Evolutionary conservation across 257 asterid species (phyloP), one percentile per base, ranked within the genome.

Genomic region (Voacanga thouarsii): DNA sequence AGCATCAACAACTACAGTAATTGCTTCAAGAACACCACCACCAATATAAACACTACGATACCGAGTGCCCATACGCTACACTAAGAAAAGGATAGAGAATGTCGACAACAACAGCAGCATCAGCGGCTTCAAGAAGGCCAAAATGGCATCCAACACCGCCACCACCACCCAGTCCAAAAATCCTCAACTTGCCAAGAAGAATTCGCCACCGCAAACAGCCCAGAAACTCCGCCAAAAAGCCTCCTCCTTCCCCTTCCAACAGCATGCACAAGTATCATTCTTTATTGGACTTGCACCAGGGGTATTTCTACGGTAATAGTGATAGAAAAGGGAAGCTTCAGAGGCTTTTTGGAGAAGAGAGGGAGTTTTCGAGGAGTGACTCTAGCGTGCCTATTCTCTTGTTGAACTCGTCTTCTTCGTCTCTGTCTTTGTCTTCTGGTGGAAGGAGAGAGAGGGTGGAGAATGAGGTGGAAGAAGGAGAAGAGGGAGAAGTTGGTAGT

Each of bases 91-190:
- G 41, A 60, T 60, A 75, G 39, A 79, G 28, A 51, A 76, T 57
- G 78, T 71, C 72, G 28, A 21, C 78, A 72, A 49, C 83, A 41
- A 75, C 84, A 73, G 37, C 83, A 49, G 18, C 3, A 50, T 49
- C 84, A 45, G 18, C 79, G 33, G 64, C 49, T 41, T 50, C 87
- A 73, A 88, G 92, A 86, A 84, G 80, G 65, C 82, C 84, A 37
- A 92, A 87, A 81, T 88, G 97, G 93, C 90, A 87, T 45, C 91
- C 96, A 60, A 66, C 89, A 5, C 92, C 89, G 44, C 90, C 95
- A 60, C 97, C 95, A 67, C 96, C 92, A 18, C 92, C 95, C 8
- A 90, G 87, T 83, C 98, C 99, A 14, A 91, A 90, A 80, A 84
- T 94, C 71, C 93, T 92, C 82, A 88, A 90, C 84, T 88, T 94